A percentile compares a stretch with the other conserved stretches of the same genome.
Conservation (phyloP, 2,329 filamentous ascomycete genomes). For the Phyllosticta capitalensis region DNA sequence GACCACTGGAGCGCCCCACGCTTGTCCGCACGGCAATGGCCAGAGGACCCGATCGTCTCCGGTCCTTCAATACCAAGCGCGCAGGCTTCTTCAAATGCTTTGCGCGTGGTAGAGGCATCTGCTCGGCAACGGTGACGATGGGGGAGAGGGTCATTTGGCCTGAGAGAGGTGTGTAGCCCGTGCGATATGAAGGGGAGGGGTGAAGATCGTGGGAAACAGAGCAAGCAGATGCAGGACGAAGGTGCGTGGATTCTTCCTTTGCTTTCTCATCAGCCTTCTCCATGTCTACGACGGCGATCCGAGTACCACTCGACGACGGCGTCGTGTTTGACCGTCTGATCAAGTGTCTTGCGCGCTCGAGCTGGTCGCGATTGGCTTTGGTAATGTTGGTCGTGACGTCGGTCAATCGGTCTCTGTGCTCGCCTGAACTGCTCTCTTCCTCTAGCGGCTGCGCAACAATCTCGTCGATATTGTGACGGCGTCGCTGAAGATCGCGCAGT, state of each 20-base stretch:
- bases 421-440: constrained; percentile 9
- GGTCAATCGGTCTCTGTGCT: not conserved
- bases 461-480: constrained; percentile 12
- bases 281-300: not conserved
- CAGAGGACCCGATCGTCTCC: not conserved
- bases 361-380: not conserved
- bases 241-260: not conserved
- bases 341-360: not conserved
- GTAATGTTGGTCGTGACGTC: not conserved
- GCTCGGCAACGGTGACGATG: constrained; percentile 26
- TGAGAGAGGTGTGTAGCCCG: constrained; percentile 11
- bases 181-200: not conserved
- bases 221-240: not conserved
- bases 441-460: constrained; percentile 4
- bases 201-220: not conserved
- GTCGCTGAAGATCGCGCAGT: constrained; percentile 18
- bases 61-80: constrained; percentile 16
- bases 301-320: not conserved
- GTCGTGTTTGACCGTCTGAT: not conserved
- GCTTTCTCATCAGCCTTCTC: not conserved
- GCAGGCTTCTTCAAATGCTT: constrained; percentile 16
- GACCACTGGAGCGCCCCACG: not conserved
- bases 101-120: constrained; percentile 15
- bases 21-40: constrained; percentile 5
- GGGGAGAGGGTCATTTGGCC: constrained; percentile 18